These are phyloP conservation scores for Dichotomopilus funicola DNA, from an alignment of 2,329 filamentous ascomycete genomes.

Conservation along the genomic window DNA sequence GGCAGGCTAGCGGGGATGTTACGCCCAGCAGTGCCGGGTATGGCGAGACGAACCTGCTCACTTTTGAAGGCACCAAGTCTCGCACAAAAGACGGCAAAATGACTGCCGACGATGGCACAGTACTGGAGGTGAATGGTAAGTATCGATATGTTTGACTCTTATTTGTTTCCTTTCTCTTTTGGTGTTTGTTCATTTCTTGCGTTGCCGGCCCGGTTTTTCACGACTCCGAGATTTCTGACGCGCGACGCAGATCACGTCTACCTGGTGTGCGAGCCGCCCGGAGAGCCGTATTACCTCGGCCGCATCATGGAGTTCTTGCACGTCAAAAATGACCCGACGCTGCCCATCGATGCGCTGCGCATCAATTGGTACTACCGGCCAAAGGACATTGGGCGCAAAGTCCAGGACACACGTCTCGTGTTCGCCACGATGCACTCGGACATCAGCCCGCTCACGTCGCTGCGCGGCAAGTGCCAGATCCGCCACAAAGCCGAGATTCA, in stretches of 20 bases:
- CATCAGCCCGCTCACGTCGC: constrained; percentile 81
- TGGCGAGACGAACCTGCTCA: constrained; percentile 79
- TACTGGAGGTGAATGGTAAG: constrained; percentile 79
- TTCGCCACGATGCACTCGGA: constrained; percentile 99
- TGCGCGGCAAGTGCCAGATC: constrained; percentile 91
- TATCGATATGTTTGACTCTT: constrained; percentile 8
- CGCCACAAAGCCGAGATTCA: constrained; percentile 80
- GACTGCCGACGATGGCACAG: constrained; percentile 84
- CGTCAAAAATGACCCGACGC: constrained; percentile 62
- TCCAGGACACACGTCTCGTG: constrained; percentile 81
- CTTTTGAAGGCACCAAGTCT: constrained; percentile 66
- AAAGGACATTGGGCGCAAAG: constrained; percentile 88
- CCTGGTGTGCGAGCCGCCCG: constrained; percentile 92
- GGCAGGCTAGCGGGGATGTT: constrained; percentile 19
- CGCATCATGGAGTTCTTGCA: constrained; percentile 98
- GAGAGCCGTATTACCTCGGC: constrained; percentile 94
- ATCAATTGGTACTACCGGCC: constrained; percentile 99
- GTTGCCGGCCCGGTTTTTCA: too few relatives aligned
- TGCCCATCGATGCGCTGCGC: constrained; percentile 76
- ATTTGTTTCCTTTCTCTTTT: constrained; percentile 12
- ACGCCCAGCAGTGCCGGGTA: constrained; percentile 31
- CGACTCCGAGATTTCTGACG: constrained; percentile 14
- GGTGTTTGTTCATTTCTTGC: background rate
- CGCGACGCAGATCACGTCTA: constrained; percentile 66
- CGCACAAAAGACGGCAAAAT: constrained; percentile 70